Evolutionary conservation across 106 monocot species (phyloP).

Genomic region (Platanthera zijinensis): DNA sequence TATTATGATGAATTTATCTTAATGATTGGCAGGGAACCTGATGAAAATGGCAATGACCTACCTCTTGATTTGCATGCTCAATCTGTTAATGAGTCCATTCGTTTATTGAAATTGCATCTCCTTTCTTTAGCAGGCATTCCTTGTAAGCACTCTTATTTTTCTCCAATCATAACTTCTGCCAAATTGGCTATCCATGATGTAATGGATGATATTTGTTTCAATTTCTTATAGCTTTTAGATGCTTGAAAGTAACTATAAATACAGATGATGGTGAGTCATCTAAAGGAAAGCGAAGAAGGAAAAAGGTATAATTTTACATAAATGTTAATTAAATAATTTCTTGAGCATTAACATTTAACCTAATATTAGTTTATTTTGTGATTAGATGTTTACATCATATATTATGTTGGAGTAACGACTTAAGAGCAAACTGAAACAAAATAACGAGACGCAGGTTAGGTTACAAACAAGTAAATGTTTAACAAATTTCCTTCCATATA

Average conservation of each 20-base stretch:
- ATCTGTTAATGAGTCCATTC: slow-evolving; percentile 33
- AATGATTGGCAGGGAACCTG: slow-evolving; percentile 29
- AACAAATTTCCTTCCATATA: too few species aligned
- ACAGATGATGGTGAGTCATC: slow-evolving; percentile 32
- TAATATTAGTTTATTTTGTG: background rate
- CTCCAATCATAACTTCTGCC: background rate
- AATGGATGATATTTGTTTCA: slow-evolving; percentile 7
- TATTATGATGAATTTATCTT: background rate
- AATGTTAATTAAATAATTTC: background rate
- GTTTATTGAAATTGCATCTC: slow-evolving; percentile 53
- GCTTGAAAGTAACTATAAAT: slow-evolving; percentile 52
- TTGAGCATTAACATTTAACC: background rate
- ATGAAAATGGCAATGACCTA: slow-evolving; percentile 16
- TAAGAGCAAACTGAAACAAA: too few species aligned
- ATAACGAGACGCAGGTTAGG: too few species aligned
- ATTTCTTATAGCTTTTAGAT: slow-evolving; percentile 31
- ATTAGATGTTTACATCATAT: too few species aligned
- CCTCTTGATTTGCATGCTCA: slow-evolving; percentile 53
- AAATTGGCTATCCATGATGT: background rate
- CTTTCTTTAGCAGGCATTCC: slow-evolving; percentile 48
- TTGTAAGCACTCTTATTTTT: slow-evolving; percentile 26
- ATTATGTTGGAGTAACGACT: too few species aligned
- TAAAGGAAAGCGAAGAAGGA: slow-evolving; percentile 40
- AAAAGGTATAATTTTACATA: slow-evolving; percentile 26
- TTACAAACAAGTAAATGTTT: too few species aligned